Conservation (phyloP, 2,329 filamentous ascomycete genomes). For the Botryotinia globosa region DNA sequence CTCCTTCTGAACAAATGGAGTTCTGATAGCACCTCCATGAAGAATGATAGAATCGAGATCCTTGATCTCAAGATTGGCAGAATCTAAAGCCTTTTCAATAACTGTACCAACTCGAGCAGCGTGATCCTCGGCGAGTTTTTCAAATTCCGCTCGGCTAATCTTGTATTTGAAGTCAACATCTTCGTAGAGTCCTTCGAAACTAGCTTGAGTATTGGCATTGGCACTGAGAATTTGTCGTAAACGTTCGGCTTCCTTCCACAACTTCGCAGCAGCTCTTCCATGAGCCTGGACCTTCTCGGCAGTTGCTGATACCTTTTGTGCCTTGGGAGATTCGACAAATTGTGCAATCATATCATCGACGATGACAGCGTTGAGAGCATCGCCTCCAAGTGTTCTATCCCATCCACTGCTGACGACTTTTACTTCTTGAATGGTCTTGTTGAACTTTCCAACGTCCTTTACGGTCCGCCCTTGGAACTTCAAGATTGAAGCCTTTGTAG, state of each 20-base stretch:
- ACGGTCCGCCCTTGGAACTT: constrained; percentile 85
- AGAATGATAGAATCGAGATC: constrained; percentile 90
- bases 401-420: constrained; percentile 81
- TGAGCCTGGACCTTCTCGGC: constrained; percentile 65
- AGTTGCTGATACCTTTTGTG: constrained; percentile 62
- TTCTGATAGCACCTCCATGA: constrained; percentile 84
- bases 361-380: constrained; percentile 83
- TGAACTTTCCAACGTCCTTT: constrained; percentile 89
- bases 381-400: constrained; percentile 87
- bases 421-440: constrained; percentile 97
- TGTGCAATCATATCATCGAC: constrained; percentile 83
- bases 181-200: constrained; percentile 86
- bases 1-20: constrained; percentile 88
- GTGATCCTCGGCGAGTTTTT: constrained; percentile 69
- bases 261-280: constrained; percentile 80
- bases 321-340: constrained; percentile 68
- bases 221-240: constrained; percentile 88
- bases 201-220: constrained; percentile 75
- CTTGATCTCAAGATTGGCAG: constrained; percentile 66
- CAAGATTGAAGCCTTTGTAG: constrained; percentile 83
- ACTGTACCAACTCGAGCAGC: constrained; percentile 65
- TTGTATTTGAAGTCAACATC: constrained; percentile 94
- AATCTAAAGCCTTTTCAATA: constrained; percentile 70
- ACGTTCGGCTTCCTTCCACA: constrained; percentile 90
- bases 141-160: constrained; percentile 75